Conservation (phyloP, 192 early-diverging fungal genomes). For the Dissophora ornata region DNA sequence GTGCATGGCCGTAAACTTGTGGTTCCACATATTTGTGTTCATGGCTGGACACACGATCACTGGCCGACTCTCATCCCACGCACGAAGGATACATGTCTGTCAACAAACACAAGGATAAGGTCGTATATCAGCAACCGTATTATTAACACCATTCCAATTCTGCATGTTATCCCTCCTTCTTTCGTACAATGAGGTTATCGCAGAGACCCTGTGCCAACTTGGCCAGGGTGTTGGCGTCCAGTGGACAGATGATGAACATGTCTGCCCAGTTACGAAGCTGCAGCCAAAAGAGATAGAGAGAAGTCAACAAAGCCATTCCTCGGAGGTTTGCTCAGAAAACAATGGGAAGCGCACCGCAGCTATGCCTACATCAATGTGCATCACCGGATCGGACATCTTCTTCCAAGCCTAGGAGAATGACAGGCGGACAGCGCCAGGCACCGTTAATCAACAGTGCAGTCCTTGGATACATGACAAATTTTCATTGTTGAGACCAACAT, state of each 20-base stretch:
- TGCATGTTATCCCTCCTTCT: background rate
- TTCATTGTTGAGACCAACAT: too few relatives aligned
- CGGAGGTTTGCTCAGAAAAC: background rate
- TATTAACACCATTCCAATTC: too few relatives aligned
- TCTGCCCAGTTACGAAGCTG: constrained; percentile 96
- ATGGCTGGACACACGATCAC: constrained; percentile 93
- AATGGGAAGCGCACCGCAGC: too few relatives aligned
- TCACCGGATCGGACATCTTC: constrained; percentile 87
- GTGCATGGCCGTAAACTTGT: constrained; percentile 87
- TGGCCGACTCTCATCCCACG: constrained; percentile 84
- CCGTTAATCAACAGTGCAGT: background rate
- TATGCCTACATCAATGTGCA: constrained; percentile 94
- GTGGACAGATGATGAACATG: constrained; percentile 85
- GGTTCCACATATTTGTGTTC: constrained; percentile 98
- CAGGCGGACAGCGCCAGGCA: too few relatives aligned
- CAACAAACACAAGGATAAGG: too few relatives aligned
- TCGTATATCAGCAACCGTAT: too few relatives aligned
- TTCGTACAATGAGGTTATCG: constrained; percentile 87
- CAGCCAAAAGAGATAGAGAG: background rate
- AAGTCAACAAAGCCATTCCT: background rate
- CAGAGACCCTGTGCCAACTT: constrained; percentile 92
- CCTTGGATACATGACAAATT: too few relatives aligned
- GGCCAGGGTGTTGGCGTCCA: constrained; percentile 94
- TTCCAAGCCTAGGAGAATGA: constrained; percentile 70
- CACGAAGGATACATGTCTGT: constrained; percentile 88